Base-by-base conservation (phyloP, 139 green algal genomes). In the Mychonastes homosphaera region DNA sequence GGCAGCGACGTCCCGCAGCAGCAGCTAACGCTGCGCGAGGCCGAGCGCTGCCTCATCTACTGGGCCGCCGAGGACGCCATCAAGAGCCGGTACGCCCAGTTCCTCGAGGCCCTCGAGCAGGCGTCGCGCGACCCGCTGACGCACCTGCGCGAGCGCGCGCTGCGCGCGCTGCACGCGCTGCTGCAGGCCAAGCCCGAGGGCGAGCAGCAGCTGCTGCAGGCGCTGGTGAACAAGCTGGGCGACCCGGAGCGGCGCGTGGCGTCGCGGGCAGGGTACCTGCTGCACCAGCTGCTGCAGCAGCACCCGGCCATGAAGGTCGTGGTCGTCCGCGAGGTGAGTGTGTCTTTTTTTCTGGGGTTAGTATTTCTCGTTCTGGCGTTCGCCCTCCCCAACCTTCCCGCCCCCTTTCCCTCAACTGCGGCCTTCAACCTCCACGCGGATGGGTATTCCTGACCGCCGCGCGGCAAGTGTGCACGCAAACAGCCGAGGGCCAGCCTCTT, bases 201-300 rank as follows among this genome's bases (percentile, higher is more conserved):
- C 36, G 82, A 90, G 62, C 71, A 53, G 10, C 49, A 33, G 48
- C 78, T 96, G 59, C 79, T 97, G 51, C 9, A 69, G 0, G 64
- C 67, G 1, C 56, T 96, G n/a, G 80, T 95, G 9, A 96, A 97
- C 83, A 96, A 96, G 75, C 80, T 96, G 39, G 89, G 89, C 1
- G 89, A 97, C 54, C 88, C 89, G 15, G 71, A 59, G 18, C 71
- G 87, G 23, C 90, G 92, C 72, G 46, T 95, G 15, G 87, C 89
- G 0, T 90, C 79, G 43, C 93, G 93, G 59, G 78, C 84, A 0
- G 87, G 76, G 15, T 95, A 86, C 72, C 70, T 94, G 63, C 71
- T 97, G 50, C 55, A 55, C 4, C 72, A 77, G 60, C 65, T 97
- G 56, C 80, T 97, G 63, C 56, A 72, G 6, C 26, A 79, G 53